These are phyloP conservation scores for Pyricularia grisea DNA, from an alignment of 2,329 filamentous ascomycete species.

Conservation along the genomic window DNA sequence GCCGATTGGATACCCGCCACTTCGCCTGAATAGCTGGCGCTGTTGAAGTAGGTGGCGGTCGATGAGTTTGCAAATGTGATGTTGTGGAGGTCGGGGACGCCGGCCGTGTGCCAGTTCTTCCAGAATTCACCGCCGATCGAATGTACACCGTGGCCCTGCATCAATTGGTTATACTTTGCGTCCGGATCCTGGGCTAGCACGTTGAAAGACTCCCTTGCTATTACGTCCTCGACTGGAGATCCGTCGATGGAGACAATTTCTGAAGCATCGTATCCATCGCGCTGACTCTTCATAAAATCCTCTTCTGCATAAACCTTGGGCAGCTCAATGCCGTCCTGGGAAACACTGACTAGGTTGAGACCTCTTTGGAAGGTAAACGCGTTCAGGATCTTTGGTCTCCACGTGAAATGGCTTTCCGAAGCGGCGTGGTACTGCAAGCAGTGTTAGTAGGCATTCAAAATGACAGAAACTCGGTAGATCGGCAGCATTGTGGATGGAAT, in stretches of 20 bases:
- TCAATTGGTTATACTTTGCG: constrained; percentile 22
- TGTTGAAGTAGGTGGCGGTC: not conserved
- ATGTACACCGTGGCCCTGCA: not conserved
- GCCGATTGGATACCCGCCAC: not conserved
- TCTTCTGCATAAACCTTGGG: constrained; percentile 40
- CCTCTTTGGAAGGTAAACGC: constrained; percentile 17
- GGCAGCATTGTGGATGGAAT: too few relatives aligned
- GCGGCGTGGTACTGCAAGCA: constrained; percentile 18
- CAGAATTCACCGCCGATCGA: not conserved
- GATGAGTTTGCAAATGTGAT: constrained; percentile 3
- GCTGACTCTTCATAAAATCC: constrained; percentile 9
- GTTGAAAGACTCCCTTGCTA: constrained; percentile 28
- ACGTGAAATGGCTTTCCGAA: constrained; percentile 23
- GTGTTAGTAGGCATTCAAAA: constrained; percentile 16
- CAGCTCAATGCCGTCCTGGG: constrained; percentile 19
- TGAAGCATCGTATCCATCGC: constrained; percentile 13
- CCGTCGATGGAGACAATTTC: constrained; percentile 19
- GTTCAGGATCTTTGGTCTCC: constrained; percentile 18
- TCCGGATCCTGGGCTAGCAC: constrained; percentile 22
- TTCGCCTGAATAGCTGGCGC: not conserved
- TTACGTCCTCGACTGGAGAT: constrained; percentile 22
- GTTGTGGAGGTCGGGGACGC: not conserved
- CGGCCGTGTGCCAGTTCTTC: not conserved
- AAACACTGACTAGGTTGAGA: constrained; percentile 28
- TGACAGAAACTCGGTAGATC: constrained; percentile 1